These are phyloP conservation scores for Coffea eugenioides DNA, from an alignment of 257 asterid genomes.

Conservation along the genomic window DNA sequence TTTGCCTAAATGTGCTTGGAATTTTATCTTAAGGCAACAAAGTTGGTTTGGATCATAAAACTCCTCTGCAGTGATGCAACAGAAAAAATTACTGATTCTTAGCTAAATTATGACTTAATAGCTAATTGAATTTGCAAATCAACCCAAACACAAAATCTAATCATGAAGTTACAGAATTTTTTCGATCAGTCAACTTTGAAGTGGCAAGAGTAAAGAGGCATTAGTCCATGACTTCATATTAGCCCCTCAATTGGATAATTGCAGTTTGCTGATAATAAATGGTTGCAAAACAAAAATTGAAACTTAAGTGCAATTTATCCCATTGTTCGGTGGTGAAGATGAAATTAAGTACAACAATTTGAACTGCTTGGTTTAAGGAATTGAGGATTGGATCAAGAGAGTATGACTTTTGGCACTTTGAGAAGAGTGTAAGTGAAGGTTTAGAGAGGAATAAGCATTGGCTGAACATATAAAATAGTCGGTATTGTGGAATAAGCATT, in stretches of 20 bases:
- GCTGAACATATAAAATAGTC: not conserved
- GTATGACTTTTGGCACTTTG: not conserved
- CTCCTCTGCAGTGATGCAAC: not conserved
- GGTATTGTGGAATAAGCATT: not conserved
- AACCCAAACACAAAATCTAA: not conserved
- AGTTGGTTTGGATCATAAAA: not conserved
- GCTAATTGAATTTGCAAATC: not conserved
- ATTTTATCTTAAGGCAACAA: too few species aligned
- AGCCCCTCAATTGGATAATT: not conserved
- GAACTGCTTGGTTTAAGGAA: not conserved
- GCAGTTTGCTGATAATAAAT: not conserved
- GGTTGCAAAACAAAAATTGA: not conserved
- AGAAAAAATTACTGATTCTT: too few species aligned
- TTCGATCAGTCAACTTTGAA: not conserved
- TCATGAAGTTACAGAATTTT: not conserved
- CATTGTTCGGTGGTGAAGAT: not conserved
- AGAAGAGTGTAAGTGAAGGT: not conserved
- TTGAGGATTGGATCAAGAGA: not conserved
- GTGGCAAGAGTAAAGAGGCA: not conserved
- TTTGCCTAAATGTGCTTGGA: not conserved
- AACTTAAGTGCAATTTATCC: not conserved
- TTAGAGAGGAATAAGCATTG: not conserved
- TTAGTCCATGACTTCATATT: not conserved
- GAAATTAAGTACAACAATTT: not conserved
- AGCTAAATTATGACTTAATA: not conserved